Evolutionary conservation across 2,329 filamentous ascomycete species (phyloP).

Genomic region (Cordyceps farinosa): DNA sequence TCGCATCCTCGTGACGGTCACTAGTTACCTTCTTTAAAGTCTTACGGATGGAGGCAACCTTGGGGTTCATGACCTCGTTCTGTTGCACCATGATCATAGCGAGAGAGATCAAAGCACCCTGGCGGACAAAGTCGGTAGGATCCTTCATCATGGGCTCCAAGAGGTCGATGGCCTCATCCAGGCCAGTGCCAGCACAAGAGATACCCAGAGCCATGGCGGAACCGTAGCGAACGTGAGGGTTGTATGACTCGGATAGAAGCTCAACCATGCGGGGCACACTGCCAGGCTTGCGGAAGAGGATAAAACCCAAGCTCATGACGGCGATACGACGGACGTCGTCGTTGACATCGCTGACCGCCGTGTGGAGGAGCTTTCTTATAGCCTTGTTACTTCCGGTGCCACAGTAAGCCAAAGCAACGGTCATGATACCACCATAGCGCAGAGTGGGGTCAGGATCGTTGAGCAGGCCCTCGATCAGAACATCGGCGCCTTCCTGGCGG

Average conservation of each 20-base stretch:
- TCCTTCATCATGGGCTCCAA: slow-evolving; percentile 99
- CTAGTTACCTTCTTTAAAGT: slow-evolving; percentile 89
- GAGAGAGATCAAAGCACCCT: slow-evolving; percentile 89
- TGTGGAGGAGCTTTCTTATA: slow-evolving; percentile 89
- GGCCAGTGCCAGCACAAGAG: slow-evolving; percentile 90
- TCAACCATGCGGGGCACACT: slow-evolving; percentile 99
- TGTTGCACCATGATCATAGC: slow-evolving; percentile 99
- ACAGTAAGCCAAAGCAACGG: slow-evolving; percentile 95
- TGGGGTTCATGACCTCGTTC: slow-evolving; percentile 97
- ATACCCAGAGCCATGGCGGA: slow-evolving; percentile 98
- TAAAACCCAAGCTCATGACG: slow-evolving; percentile 97
- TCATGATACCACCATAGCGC: slow-evolving; percentile 96
- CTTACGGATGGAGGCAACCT: slow-evolving; percentile 86
- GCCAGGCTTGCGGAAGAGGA: slow-evolving; percentile 94
- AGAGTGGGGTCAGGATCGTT: slow-evolving; percentile 91
- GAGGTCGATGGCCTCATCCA: slow-evolving; percentile 94
- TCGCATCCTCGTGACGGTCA: slow-evolving; percentile 95
- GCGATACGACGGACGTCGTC: slow-evolving; percentile 95
- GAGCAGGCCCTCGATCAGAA: slow-evolving; percentile 87
- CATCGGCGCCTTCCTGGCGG: slow-evolving; percentile 89
- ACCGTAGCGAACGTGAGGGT: slow-evolving; percentile 95
- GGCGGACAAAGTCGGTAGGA: slow-evolving; percentile 94
- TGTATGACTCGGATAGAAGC: slow-evolving; percentile 95
- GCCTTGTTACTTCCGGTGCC: slow-evolving; percentile 98
- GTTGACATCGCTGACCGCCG: slow-evolving; percentile 95